Evolutionary conservation across 805 yeast species (phyloP).

Genomic region (Teunomyces pallodes): DNA sequence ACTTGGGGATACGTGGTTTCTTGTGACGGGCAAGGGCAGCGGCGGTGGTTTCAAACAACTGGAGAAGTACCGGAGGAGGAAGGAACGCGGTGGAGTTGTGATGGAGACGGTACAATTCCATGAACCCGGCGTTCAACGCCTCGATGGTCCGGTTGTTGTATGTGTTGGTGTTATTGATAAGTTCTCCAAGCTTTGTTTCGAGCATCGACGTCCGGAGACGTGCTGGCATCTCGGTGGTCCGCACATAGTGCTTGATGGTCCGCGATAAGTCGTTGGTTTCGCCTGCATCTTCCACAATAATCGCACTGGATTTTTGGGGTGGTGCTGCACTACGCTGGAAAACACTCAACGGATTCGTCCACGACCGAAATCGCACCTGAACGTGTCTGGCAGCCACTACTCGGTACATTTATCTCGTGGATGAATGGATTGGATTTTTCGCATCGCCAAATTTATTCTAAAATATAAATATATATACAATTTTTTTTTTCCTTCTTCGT

Average conservation of each 20-base stretch:
- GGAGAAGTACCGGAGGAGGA: conserved; percentile 9
- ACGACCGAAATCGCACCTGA: conserved; percentile 6
- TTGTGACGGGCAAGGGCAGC: conserved; percentile 5
- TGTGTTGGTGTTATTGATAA: conserved; percentile 9
- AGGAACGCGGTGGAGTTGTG: conserved; percentile 5
- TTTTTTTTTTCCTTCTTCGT: neutral
- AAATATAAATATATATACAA: neutral
- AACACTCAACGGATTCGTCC: conserved; percentile 18
- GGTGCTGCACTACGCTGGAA: conserved; percentile 5
- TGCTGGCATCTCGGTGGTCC: conserved; percentile 24
- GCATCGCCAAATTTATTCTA: neutral
- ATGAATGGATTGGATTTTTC: neutral
- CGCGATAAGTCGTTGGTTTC: conserved; percentile 4
- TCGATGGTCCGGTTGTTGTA: conserved; percentile 13
- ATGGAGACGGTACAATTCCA: conserved; percentile 15
- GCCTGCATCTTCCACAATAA: neutral
- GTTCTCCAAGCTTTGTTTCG: conserved; percentile 16
- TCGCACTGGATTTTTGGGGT: neutral
- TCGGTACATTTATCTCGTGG: neutral
- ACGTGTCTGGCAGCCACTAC: neutral
- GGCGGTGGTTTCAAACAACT: conserved; percentile 18
- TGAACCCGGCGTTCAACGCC: conserved; percentile 18
- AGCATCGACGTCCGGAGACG: conserved; percentile 17
- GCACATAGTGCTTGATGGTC: conserved; percentile 25
- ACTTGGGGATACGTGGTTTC: conserved; percentile 23